Evolutionary conservation across 2,329 filamentous ascomycete genomes (phyloP), one percentile per base, ranked within the genome.

Genomic region (Penicillium capsulatum): DNA sequence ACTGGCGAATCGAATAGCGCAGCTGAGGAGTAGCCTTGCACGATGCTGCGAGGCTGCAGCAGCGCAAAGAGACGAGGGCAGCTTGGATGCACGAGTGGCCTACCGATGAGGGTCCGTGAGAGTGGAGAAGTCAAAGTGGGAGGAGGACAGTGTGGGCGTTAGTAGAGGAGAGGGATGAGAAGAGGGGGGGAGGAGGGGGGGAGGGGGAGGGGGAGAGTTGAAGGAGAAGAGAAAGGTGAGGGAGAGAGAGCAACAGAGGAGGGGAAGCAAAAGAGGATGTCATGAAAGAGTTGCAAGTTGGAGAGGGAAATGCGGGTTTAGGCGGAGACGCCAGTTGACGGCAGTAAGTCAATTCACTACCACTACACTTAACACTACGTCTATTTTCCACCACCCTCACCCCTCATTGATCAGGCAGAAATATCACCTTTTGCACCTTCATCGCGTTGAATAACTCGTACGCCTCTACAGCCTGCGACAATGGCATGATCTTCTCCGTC

Each of bases 371-470:
- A n/a, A n/a, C n/a, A n/a, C n/a, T n/a, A n/a, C n/a, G n/a, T n/a
- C 28, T 24, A 29, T 15, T 9, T 30, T 1, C 22, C 19, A 34
- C 35, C 31, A 28, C 37, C 42, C 19, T 7, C 32, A 36, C 17
- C 17, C 26, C 31, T 48, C 56, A 69, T 53, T 66, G 61, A 22
- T 62, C 60, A 14, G 67, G 65, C 45, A 73, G 74, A 56, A 87
- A 87, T 11, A 86, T 74, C 10, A 88, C 80, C 69, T 88, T 87
- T 54, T 86, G 82, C 14, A 75, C 82, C 64, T 82, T 77, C 76
- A 83, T 84, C 47, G 81, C 75, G 58, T 87, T 79, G 57, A 87
- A 88, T 17, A 86, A 66, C 7, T 82, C 75, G 56, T 86, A 88
- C 29, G 79, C 84, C 56, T 83, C 75, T 3, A 78, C 74, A 1